Percentiles rank a stretch among this genome's conserved stretches.
These are phyloP conservation scores for Nephelium lappaceum DNA, from an alignment of 345 rosid species.

Conservation along the genomic window DNA sequence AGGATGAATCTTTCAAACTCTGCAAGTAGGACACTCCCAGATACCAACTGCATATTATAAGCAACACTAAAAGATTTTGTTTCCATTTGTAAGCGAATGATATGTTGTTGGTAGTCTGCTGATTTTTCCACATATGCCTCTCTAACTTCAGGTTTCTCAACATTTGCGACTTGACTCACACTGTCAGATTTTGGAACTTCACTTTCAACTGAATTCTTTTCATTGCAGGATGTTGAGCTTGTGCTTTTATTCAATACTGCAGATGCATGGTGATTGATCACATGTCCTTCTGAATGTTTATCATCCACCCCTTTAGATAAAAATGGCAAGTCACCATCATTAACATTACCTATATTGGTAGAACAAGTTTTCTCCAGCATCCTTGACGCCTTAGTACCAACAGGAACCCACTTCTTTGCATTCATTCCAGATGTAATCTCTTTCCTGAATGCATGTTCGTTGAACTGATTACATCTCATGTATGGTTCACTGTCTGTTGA, in stretches of 20 bases:
- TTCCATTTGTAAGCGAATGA: slow-evolving; percentile 8
- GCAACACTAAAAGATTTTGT: slow-evolving; percentile 20
- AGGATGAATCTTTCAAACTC: slow-evolving; percentile 29
- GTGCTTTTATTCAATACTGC: background rate
- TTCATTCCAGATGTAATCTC: slow-evolving; percentile 8
- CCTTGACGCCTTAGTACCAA: slow-evolving; percentile 10
- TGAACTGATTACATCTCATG: background rate
- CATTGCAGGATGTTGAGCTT: background rate
- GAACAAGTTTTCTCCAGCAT: slow-evolving; percentile 11
- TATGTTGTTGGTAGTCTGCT: slow-evolving; percentile 4
- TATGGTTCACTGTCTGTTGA: slow-evolving; percentile 3
- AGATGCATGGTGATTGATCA: slow-evolving; percentile 1
- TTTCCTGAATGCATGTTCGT: background rate
- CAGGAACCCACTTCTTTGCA: slow-evolving; percentile 24
- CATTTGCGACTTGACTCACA: slow-evolving; percentile 8
- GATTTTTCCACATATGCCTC: slow-evolving; percentile 12
- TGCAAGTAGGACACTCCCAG: slow-evolving; percentile 26
- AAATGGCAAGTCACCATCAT: background rate
- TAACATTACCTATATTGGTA: slow-evolving; percentile 2
- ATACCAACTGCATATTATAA: slow-evolving; percentile 27
- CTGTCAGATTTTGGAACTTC: slow-evolving; percentile 9
- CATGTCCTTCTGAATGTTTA: background rate
- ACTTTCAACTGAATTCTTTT: slow-evolving; percentile 8
- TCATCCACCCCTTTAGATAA: background rate
- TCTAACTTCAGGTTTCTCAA: slow-evolving; percentile 8